Conservation (phyloP, 2,329 filamentous ascomycete species). For the Neofusicoccum parvum region DNA sequence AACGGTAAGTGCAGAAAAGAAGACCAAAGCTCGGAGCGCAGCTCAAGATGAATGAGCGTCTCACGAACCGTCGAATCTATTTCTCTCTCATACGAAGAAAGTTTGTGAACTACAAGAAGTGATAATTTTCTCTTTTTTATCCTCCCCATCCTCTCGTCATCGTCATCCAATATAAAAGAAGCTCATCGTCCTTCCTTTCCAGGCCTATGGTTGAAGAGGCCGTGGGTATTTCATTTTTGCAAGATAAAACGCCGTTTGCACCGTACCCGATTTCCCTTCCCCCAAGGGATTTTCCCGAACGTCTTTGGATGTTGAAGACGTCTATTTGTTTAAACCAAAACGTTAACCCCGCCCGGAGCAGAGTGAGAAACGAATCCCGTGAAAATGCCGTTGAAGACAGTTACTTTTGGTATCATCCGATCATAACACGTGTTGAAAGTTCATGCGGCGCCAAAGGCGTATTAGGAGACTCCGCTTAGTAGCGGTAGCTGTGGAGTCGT, state of each 20-base stretch:
- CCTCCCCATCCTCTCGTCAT: not conserved
- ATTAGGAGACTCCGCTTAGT: conserved; percentile 32
- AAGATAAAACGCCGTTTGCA: conserved; percentile 14
- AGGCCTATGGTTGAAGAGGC: conserved; percentile 17
- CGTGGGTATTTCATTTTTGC: conserved; percentile 9
- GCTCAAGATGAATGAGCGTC: not conserved
- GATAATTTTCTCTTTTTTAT: not conserved
- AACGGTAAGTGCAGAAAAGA: not conserved
- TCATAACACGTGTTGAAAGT: conserved; percentile 61
- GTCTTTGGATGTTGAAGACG: conserved; percentile 19
- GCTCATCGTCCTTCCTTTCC: not conserved
- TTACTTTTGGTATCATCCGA: conserved; percentile 61
- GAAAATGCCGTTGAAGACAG: conserved; percentile 64
- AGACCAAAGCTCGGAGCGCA: not conserved
- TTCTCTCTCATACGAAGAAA: not conserved
- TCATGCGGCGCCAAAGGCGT: conserved; percentile 30
- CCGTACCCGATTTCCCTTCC: not conserved
- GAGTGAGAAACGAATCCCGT: conserved; percentile 17
- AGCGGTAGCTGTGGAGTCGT: conserved; percentile 29
- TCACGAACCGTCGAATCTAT: not conserved
- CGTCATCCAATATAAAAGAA: not conserved
- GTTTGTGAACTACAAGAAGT: not conserved
- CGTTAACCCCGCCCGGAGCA: conserved; percentile 2
- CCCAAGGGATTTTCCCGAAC: not conserved
- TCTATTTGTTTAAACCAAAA: conserved; percentile 1